Evolutionary conservation across 352 stramenopile genomes (phyloP), one percentile per base, ranked within the genome.

Genomic region (Saprolegnia parasitica): DNA sequence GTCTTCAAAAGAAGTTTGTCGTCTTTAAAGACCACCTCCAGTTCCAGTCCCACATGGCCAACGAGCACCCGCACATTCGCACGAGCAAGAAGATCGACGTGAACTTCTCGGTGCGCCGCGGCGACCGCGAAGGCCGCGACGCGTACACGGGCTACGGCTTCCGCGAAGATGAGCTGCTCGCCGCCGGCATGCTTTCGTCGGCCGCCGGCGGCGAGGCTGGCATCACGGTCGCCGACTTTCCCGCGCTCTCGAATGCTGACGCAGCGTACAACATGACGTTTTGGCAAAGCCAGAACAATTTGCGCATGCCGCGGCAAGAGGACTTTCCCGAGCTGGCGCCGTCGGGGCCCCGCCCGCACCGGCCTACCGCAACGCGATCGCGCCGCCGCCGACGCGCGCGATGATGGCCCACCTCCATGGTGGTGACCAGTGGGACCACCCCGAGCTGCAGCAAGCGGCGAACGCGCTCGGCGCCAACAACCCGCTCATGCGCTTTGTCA

Each of bases 21-120:
- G 90, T 96, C 0, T 97, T 97, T 71, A 87, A 86, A 65, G 83
- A 84, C 29, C 83, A 96, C 70, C 73, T 97, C 47, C 88, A 97
- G 67, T 68, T 96, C 20, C 84, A 95, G 56, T 87, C 74, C 5
- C 90, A 97, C 78, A 75, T 95, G 78, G 65, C 86, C 8, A 74
- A 78, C 32, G 86, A 90, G 57, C 90, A 97, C 55, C 89, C 89
- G 65, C 77, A 93, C 40, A 87, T 95, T 65, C 90, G 89, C 74
- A 89, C 77, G 46, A 92, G 83, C 56, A 81, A 83, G 67, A 92
- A 93, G 76, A 91, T 95, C 56, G 83, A 95, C 71, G 87, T 95
- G 47, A 83, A 93, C 57, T 95, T 95, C 54, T 93, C 80, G 0
- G 76, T 95, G 16, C 80, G 83, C 32, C 78, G 87, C 2, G 85